These are phyloP conservation scores for Tricholoma saponaceum DNA, from an alignment of 768 basidiomycete genomes.

Conservation along the genomic window DNA sequence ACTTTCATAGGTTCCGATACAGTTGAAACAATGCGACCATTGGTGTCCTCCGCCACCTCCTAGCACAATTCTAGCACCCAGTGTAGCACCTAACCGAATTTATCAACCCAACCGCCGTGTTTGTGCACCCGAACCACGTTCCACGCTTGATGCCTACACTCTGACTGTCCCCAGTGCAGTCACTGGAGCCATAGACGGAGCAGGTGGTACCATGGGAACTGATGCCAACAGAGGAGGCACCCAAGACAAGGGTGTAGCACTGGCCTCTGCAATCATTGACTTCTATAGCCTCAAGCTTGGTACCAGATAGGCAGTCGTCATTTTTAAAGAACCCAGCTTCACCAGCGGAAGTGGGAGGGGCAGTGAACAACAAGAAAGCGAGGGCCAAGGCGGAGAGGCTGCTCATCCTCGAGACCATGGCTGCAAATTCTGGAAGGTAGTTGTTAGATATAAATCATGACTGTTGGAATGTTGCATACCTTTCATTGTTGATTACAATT, in stretches of 20 bases:
- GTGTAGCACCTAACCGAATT: background rate
- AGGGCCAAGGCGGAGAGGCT: background rate
- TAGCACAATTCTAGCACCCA: background rate
- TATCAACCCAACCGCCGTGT: background rate
- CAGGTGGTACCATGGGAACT: background rate
- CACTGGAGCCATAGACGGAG: background rate
- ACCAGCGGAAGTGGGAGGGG: background rate
- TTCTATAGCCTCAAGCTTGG: background rate
- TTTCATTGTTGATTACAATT: too few species aligned
- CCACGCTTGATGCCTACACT: background rate
- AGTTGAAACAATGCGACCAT: too few species aligned
- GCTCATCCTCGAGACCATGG: too few species aligned
- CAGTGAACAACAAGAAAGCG: background rate
- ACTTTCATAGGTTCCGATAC: too few species aligned
- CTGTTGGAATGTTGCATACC: too few species aligned
- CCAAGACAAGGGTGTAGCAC: background rate
- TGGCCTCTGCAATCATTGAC: background rate
- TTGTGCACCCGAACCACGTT: background rate
- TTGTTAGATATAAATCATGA: too few species aligned
- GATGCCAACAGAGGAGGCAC: background rate
- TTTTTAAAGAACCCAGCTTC: background rate
- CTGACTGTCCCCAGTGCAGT: background rate
- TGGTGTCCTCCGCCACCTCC: background rate
- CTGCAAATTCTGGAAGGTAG: too few species aligned
- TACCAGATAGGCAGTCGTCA: background rate